Conservation (phyloP, 2,329 filamentous ascomycete genomes). For the Hypoxylon rubiginosum region DNA sequence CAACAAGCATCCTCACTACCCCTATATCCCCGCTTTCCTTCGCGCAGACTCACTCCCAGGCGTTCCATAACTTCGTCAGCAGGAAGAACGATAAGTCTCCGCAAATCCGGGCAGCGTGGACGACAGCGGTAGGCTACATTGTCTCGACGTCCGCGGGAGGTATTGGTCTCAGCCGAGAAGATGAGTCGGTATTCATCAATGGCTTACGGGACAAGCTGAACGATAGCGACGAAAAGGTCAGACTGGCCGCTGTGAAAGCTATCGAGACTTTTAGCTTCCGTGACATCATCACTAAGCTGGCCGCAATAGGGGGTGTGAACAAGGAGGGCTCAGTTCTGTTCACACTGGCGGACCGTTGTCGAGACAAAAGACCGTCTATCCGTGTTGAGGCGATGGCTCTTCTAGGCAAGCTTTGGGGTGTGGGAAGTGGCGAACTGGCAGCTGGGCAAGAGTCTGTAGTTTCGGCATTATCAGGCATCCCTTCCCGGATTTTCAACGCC, state of each 20-base stretch:
- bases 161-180: conserved; percentile 86
- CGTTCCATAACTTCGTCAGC: conserved; percentile 87
- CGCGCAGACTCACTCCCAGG: conserved; percentile 80
- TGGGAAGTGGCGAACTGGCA: conserved; percentile 87
- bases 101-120: conserved; percentile 87
- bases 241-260: conserved; percentile 87
- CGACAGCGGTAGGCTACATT: conserved; percentile 85
- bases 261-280: conserved; percentile 85
- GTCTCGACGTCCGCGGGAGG: conserved; percentile 91
- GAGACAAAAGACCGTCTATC: conserved; percentile 85
- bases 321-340: conserved; percentile 83
- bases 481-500: conserved; percentile 85
- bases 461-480: conserved; percentile 82
- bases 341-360: conserved; percentile 87
- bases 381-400: conserved; percentile 89
- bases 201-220: conserved; percentile 84
- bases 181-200: conserved; percentile 81
- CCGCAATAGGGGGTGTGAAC: conserved; percentile 78
- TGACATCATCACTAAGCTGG: conserved; percentile 86
- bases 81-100: conserved; percentile 89
- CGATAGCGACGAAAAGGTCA: conserved; percentile 91
- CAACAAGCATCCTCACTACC: conserved; percentile 77
- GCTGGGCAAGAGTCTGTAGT: conserved; percentile 83
- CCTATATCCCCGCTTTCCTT: conserved; percentile 92
- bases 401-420: conserved; percentile 91